phyloP scores from a whole-genome alignment of 441 rosid genomes.

The Aquilaria agallochum region DNA sequence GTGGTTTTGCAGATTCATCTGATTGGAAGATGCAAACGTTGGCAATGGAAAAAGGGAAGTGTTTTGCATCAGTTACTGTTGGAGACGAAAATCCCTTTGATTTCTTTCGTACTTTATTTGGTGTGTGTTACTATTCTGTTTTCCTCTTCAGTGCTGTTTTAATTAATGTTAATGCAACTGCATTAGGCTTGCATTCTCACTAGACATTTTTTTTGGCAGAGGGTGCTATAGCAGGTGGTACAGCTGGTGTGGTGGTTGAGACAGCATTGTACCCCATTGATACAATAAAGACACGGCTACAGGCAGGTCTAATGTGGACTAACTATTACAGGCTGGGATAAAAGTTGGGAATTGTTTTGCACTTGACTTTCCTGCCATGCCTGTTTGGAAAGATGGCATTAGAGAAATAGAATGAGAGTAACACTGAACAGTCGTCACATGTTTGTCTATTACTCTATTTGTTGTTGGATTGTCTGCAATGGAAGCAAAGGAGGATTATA shows the following conservation, averaged over 20 bases:
- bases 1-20: slow-evolving; percentile 46
- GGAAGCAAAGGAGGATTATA: too few species aligned
- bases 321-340: not conserved
- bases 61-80: slow-evolving; percentile 61
- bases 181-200: slow-evolving; percentile 10
- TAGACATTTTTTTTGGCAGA: slow-evolving; percentile 44
- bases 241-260: slow-evolving; percentile 81
- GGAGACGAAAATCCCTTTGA: slow-evolving; percentile 73
- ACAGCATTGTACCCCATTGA: slow-evolving; percentile 74
- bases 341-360: not conserved
- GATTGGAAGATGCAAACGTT: slow-evolving; percentile 35
- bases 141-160: not conserved
- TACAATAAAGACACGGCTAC: slow-evolving; percentile 76
- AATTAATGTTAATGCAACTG: not conserved
- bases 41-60: slow-evolving; percentile 38
- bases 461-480: too few species aligned
- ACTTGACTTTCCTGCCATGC: not conserved
- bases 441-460: too few species aligned
- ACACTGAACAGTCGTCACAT: too few species aligned
- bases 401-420: too few species aligned
- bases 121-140: slow-evolving; percentile 25
- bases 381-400: too few species aligned
- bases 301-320: slow-evolving; percentile 42
- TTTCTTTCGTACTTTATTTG: slow-evolving; percentile 71
- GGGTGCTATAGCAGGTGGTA: slow-evolving; percentile 75